Evolutionary conservation across 2,329 filamentous ascomycete species (phyloP).

Genomic region (Neofusicoccum parvum): DNA sequence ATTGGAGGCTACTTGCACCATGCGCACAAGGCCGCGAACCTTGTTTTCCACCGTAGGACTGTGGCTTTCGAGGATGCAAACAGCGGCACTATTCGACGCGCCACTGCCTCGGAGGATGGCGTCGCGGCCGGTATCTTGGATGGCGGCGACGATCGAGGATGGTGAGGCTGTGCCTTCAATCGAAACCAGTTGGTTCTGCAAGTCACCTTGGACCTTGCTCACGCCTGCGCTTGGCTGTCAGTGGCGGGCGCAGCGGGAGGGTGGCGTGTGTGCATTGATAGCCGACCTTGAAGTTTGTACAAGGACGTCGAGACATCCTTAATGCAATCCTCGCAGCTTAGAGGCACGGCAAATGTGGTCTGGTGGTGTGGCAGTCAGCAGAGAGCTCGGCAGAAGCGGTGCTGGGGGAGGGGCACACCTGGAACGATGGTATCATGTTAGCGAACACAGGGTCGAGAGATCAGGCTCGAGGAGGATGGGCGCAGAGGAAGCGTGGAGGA

Average conservation of each 20-base stretch:
- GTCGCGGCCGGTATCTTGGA: conserved; percentile 87
- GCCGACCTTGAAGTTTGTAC: conserved; percentile 67
- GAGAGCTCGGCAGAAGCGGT: neutral
- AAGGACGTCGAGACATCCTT: conserved; percentile 81
- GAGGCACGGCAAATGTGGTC: conserved; percentile 92
- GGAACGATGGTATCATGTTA: conserved; percentile 29
- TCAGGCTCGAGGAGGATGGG: neutral
- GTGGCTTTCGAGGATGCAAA: conserved; percentile 93
- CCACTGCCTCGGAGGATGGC: conserved; percentile 92
- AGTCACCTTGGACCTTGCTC: conserved; percentile 76
- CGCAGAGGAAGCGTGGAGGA: neutral
- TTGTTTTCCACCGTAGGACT: conserved; percentile 61
- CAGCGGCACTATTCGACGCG: conserved; percentile 80
- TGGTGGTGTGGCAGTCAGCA: conserved; percentile 40
- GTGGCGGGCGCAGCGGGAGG: conserved; percentile 12
- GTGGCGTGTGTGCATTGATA: neutral
- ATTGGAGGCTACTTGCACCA: conserved; percentile 83
- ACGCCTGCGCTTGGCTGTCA: conserved; percentile 59
- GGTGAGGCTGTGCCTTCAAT: conserved; percentile 90
- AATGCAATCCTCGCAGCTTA: conserved; percentile 88
- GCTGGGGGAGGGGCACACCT: conserved; percentile 25
- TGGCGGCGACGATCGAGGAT: conserved; percentile 84
- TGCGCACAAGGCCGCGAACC: conserved; percentile 84
- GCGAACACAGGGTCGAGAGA: neutral
- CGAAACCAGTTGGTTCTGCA: conserved; percentile 80